Base-by-base conservation (phyloP, 2,329 filamentous ascomycete genomes). In the Monosporascus sp. region DNA sequence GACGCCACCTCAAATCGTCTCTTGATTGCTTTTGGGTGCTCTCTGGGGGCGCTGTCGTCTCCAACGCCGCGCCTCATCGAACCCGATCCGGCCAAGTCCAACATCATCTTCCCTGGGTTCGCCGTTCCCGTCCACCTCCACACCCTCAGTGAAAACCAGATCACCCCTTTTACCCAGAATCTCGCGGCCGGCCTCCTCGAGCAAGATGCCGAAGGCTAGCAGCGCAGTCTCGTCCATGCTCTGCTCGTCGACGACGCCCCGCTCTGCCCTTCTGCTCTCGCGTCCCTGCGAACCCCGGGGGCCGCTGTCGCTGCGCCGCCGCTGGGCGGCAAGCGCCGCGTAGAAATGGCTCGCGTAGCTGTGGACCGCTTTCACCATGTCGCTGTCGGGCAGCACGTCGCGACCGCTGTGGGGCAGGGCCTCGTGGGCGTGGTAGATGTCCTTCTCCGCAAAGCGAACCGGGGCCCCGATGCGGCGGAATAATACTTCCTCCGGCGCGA, bases 171-270 rank as follows among this genome's bases (percentile, higher is more conserved):
- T 72, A 5, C 87, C 88, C 20, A 92, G 71, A 6, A 76, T 68
- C 47, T 85, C 80, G 41, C 77, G 75, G 17, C 80, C 77, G 3
- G 82, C 80, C 69, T 93, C 89, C 70, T 93, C 88, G 43, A 92
- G 72, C 53, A 93, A 69, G 48, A 93, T 83, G 1, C 88, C 88
- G 63, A 93, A 76, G 1, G 88, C 87, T 51, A 93, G 72, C 54
- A 93, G 74, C 4, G 88, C 88, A 15, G 87, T 90, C 72, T 90
- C 89, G 64, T 93, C 87, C 80, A 93, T 82, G 67, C 83, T 88
- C 58, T 78, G 68, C 65, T 81, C 77, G 55, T 81, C 76, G 38
- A 78, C 62, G 50, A 67, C 68, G 31, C 65, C 59, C 7, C 58
- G 38, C 14, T 46, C 41, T 20, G 14, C 41, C 41, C 20, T 44